Evolutionary conservation across 140 eudicot genomes (phyloP), one percentile per base, ranked within the genome.

Genomic region (Oenanthe javanica): DNA sequence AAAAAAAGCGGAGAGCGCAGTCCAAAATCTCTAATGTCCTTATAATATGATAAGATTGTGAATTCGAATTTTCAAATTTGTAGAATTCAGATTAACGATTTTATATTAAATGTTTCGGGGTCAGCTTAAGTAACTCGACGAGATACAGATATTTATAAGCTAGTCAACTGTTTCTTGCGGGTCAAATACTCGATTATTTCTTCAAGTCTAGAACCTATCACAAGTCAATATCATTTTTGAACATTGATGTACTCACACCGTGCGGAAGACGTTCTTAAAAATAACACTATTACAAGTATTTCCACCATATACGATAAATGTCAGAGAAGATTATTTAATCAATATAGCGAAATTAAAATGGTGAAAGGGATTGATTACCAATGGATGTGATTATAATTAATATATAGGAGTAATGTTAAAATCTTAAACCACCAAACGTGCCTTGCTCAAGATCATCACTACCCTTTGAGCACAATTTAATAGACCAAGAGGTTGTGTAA

Each of bases 181-280:
- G 81, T 78, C 81, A 78, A 78, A 51, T 61, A 21, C 74, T 59
- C 54, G 23, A 78, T 78, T 43, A n/a, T 31, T 31, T 31, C 31
- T 31, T 19, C 54, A 54, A 19, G 51, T 49, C 80, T 54, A 15
- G 69, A 19, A 77, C 40, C 4, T 6, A 11, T 77, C 52, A 21
- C 48, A 16, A 27, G n/a, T 38, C 23, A 7, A 36, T 36, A 5
- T 16, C 6, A 38, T 52, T n/a, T 7, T 13, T 6, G 12, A 9
- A 77, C 18, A 11, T 9, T 27, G 11, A 59, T 59, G 2, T 6
- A n/a, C 51, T 54, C 81, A 78, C 45, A 12, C 55, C 81, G 74
- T 78, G 74, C 19, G 23, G 15, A 47, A 8, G 47, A 77, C 80
- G 80, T 77, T 77, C 50, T 31, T 57, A 45, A 9, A 11, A 52